A percentile compares a stretch with the other conserved stretches of the same genome.
phyloP scores from a whole-genome alignment of 2,329 filamentous ascomycete species.

The Bipolaris gigantea region DNA sequence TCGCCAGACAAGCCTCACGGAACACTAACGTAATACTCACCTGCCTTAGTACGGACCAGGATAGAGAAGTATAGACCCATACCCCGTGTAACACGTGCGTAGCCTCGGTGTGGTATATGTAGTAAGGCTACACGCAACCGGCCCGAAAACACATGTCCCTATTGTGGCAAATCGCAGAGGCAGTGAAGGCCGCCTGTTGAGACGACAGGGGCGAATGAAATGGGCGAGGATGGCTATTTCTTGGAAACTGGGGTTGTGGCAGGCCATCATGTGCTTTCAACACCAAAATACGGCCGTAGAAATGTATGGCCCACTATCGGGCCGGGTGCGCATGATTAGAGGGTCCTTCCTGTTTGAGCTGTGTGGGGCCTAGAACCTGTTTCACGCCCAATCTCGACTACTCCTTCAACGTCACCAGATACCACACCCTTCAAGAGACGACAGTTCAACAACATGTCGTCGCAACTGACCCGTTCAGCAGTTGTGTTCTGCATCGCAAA shows the following conservation, averaged over 20 bases:
- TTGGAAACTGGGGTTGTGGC: background rate
- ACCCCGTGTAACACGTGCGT: too few relatives aligned
- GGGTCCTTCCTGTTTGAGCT: background rate
- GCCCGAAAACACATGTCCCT: background rate
- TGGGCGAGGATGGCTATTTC: background rate
- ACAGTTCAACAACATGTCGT: background rate
- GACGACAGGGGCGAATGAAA: background rate
- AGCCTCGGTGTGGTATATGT: too few relatives aligned
- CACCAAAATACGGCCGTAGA: background rate
- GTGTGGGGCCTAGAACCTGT: background rate
- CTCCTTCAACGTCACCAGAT: background rate
- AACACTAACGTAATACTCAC: too few relatives aligned
- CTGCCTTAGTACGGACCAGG: too few relatives aligned
- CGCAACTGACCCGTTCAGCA: constrained; percentile 4
- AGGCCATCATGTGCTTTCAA: background rate
- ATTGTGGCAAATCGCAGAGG: background rate
- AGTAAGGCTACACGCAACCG: background rate
- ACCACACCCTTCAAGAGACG: background rate
- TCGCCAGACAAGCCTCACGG: too few relatives aligned
- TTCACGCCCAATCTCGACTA: background rate
- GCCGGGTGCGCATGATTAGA: background rate
- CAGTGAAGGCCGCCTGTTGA: background rate
- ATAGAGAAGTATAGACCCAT: too few relatives aligned
- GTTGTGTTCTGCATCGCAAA: constrained; percentile 33
- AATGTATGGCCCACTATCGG: background rate